These are phyloP conservation scores for Mesembryanthemum crystallinum DNA, from an alignment of 148 eudicot genomes.

Conservation along the genomic window DNA sequence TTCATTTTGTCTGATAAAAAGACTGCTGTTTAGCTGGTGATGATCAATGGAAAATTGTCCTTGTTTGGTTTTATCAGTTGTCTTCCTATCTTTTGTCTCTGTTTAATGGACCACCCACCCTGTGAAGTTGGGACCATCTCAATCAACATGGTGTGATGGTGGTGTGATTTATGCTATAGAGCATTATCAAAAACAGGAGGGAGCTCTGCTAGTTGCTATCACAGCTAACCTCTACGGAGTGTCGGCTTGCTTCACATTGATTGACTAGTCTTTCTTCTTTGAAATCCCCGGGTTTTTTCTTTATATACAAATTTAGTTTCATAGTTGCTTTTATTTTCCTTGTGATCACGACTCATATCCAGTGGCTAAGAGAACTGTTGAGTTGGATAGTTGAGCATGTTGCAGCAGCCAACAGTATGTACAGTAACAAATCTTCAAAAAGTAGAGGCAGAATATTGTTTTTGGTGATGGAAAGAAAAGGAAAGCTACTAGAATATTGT, in stretches of 20 bases:
- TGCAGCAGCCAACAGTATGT: not conserved
- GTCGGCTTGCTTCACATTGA: slow-evolving; percentile 22
- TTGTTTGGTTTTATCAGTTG: not conserved
- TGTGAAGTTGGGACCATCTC: slow-evolving; percentile 16
- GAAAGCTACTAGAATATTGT: slow-evolving; percentile 5
- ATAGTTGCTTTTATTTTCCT: not conserved
- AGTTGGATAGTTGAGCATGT: not conserved
- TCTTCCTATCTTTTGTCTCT: slow-evolving; percentile 3
- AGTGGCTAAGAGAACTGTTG: slow-evolving; percentile 8
- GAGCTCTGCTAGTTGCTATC: slow-evolving; percentile 9
- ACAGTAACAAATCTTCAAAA: not conserved
- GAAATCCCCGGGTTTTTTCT: not conserved
- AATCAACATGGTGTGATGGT: slow-evolving; percentile 26
- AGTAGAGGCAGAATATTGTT: not conserved
- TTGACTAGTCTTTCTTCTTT: slow-evolving; percentile 1
- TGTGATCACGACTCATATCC: slow-evolving; percentile 18
- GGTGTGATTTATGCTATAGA: slow-evolving; percentile 8
- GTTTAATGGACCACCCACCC: slow-evolving; percentile 27
- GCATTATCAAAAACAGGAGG: slow-evolving; percentile 4
- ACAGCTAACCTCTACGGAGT: slow-evolving; percentile 12
- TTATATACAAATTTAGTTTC: not conserved
- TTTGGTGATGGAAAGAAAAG: not conserved
- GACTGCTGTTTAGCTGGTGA: slow-evolving; percentile 12
- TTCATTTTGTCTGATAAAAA: slow-evolving; percentile 19
- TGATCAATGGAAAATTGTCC: not conserved